phyloP scores from a whole-genome alignment of 176 grass and related monocot species.

The Musa beccarii region DNA sequence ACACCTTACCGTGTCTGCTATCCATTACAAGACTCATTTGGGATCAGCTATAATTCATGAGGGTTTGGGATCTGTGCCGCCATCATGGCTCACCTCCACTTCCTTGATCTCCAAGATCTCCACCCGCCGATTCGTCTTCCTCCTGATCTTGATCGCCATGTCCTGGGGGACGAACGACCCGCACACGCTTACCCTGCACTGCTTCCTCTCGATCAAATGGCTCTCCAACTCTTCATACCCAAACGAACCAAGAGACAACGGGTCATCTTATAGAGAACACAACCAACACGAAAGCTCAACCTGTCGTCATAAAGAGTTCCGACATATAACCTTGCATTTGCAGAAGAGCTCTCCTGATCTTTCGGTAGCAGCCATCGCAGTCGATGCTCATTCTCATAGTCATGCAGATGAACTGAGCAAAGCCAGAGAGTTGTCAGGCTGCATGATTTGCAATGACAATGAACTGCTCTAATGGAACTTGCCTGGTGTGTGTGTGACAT shows the following conservation, averaged over 20 bases:
- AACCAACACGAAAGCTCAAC: background rate
- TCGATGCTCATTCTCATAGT: conserved; percentile 86
- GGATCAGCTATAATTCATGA: no score
- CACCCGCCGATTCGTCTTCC: conserved; percentile 65
- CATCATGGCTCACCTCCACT: conserved; percentile 14
- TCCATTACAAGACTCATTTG: no score
- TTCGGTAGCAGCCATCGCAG: conserved; percentile 88
- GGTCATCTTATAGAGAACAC: background rate
- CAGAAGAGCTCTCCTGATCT: conserved; percentile 62
- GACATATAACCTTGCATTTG: conserved; percentile 63
- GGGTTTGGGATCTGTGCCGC: background rate
- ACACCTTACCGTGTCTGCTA: no score
- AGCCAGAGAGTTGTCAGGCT: background rate
- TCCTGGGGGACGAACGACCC: conserved; percentile 73
- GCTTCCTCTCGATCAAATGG: conserved; percentile 68
- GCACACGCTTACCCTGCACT: conserved; percentile 51
- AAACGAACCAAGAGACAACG: background rate
- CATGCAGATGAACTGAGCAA: conserved; percentile 54
- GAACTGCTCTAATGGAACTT: conserved; percentile 31
- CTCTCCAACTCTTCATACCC: conserved; percentile 53
- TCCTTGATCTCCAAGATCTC: conserved; percentile 87
- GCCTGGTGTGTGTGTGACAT: conserved; percentile 24
- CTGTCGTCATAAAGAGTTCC: background rate
- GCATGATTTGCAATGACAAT: background rate
- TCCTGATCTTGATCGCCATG: conserved; percentile 79